phyloP scores from a whole-genome alignment of 2,329 filamentous ascomycete genomes.

The Sporothrix luriei region DNA sequence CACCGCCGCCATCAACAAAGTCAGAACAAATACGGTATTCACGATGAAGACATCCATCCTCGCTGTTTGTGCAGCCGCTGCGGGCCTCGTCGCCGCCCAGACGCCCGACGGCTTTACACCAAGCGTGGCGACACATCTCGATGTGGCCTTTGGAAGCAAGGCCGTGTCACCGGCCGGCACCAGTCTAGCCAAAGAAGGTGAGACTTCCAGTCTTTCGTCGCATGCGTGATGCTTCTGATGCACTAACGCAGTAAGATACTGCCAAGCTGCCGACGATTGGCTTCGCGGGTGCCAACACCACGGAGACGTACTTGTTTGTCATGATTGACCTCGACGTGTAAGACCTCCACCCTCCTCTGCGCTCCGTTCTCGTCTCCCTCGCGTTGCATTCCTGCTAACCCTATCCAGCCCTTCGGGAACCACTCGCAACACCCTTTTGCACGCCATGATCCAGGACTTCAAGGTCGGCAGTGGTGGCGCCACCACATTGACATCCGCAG shows the following conservation, averaged over 20 bases:
- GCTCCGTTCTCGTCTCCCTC: neutral
- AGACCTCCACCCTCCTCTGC: neutral
- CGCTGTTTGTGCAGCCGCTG: neutral
- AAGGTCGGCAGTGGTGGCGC: slow-evolving; percentile 34
- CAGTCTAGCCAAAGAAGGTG: slow-evolving; percentile 38
- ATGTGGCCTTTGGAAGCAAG: slow-evolving; percentile 39
- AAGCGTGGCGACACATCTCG: slow-evolving; percentile 35
- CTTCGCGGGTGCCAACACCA: slow-evolving; percentile 34
- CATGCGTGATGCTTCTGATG: neutral
- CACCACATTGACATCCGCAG: slow-evolving; percentile 35
- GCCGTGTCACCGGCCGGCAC: slow-evolving; percentile 36
- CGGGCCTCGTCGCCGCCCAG: slow-evolving; percentile 33
- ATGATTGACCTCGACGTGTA: slow-evolving; percentile 41
- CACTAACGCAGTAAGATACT: slow-evolving; percentile 35
- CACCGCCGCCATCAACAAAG: neutral
- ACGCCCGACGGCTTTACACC: slow-evolving; percentile 38
- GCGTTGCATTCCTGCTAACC: neutral
- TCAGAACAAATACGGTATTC: neutral
- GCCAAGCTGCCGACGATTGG: slow-evolving; percentile 38
- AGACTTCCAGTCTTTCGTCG: neutral
- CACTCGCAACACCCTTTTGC: slow-evolving; percentile 33
- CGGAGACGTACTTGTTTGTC: slow-evolving; percentile 39
- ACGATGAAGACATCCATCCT: neutral
- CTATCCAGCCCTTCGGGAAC: slow-evolving; percentile 18
- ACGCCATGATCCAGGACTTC: slow-evolving; percentile 40